phyloP scores from a whole-genome alignment of 441 rosid species.

The Isatis lusitanica region DNA sequence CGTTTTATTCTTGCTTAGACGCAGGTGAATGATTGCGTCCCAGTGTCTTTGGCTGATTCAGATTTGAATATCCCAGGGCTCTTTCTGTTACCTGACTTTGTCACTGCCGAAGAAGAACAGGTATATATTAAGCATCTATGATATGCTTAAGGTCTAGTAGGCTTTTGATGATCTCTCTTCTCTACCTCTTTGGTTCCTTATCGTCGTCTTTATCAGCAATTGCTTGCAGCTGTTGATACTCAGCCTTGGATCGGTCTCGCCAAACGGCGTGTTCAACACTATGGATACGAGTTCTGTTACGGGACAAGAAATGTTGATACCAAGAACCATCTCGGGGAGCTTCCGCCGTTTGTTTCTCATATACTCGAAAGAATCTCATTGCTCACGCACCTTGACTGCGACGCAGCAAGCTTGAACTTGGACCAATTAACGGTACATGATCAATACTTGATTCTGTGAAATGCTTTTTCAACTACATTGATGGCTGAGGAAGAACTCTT shows the following conservation, averaged over 20 bases:
- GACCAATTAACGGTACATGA: conserved; percentile 82
- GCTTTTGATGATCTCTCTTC: background rate
- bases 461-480: conserved; percentile 2
- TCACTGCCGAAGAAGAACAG: conserved; percentile 67
- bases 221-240: conserved; percentile 83
- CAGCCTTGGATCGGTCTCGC: conserved; percentile 75
- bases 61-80: conserved; percentile 86
- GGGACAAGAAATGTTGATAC: conserved; percentile 76
- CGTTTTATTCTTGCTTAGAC: conserved; percentile 25
- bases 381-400: conserved; percentile 39
- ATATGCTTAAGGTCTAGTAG: background rate
- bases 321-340: conserved; percentile 61
- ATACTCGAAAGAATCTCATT: conserved; percentile 57
- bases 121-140: conserved; percentile 32
- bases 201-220: conserved; percentile 46
- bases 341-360: conserved; percentile 72
- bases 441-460: background rate
- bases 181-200: background rate
- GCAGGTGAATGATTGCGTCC: conserved; percentile 47
- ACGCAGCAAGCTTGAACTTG: conserved; percentile 45
- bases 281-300: conserved; percentile 90
- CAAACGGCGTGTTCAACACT: conserved; percentile 92
- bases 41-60: conserved; percentile 56
- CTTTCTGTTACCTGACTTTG: conserved; percentile 60
- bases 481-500: conserved; percentile 32